Percentiles rank a stretch among this genome's conserved stretches.
Evolutionary conservation across 2,329 filamentous ascomycete species (phyloP).

Genomic region (Alternaria arborescens): DNA sequence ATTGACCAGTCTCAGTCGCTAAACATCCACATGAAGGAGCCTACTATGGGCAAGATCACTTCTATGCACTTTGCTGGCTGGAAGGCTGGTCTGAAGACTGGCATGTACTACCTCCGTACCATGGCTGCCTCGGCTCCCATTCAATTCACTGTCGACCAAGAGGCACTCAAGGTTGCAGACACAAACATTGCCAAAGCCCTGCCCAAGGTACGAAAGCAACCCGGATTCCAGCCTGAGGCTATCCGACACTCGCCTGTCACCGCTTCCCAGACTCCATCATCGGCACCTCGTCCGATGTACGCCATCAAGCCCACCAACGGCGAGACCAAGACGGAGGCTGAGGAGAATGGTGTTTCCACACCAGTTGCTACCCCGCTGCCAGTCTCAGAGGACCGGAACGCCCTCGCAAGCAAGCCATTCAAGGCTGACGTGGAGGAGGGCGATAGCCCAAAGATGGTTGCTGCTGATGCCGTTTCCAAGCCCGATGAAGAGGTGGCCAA

Average conservation of each 20-base stretch:
- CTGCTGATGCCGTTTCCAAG: slow-evolving; percentile 70
- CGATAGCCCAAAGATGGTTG: slow-evolving; percentile 79
- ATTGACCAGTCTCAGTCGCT: slow-evolving; percentile 99
- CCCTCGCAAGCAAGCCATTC: slow-evolving; percentile 72
- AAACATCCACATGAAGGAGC: slow-evolving; percentile 99
- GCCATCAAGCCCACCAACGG: slow-evolving; percentile 63
- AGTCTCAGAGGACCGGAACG: slow-evolving; percentile 55
- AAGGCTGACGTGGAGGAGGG: slow-evolving; percentile 80
- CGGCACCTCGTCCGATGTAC: slow-evolving; percentile 74
- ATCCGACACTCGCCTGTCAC: slow-evolving; percentile 27
- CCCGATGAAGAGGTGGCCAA: slow-evolving; percentile 71
- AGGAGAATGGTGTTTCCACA: slow-evolving; percentile 71
- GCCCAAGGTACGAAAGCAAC: slow-evolving; percentile 71
- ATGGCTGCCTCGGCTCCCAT: slow-evolving; percentile 97
- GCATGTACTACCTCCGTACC: slow-evolving; percentile 99
- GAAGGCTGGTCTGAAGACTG: slow-evolving; percentile 99
- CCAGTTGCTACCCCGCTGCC: slow-evolving; percentile 73
- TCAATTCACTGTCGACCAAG: slow-evolving; percentile 98
- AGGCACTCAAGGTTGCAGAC: slow-evolving; percentile 87
- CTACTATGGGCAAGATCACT: slow-evolving; percentile 99
- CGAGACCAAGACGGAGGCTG: slow-evolving; percentile 14
- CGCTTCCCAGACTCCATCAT: slow-evolving; percentile 61
- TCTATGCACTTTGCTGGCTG: slow-evolving; percentile 99
- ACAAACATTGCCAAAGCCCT: slow-evolving; percentile 74
- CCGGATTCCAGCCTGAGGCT: slow-evolving; percentile 30